These are phyloP conservation scores for Biancaea sappan DNA, from an alignment of 306 rosid species.

Conservation along the genomic window DNA sequence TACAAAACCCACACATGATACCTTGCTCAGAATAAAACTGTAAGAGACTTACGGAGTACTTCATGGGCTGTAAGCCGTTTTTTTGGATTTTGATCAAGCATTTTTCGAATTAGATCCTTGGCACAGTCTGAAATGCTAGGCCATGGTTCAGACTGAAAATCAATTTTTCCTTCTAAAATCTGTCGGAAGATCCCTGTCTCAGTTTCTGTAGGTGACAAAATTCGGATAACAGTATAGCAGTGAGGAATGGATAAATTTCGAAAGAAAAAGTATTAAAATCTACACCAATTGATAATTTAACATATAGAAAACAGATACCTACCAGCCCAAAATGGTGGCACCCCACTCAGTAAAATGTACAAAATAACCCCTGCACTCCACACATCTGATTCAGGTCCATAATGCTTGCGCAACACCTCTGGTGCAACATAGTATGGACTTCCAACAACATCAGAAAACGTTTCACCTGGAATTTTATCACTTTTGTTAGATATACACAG, in stretches of 20 bases:
- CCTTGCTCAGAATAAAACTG: not conserved
- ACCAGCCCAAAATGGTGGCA: slow-evolving; percentile 80
- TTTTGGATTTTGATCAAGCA: slow-evolving; percentile 60
- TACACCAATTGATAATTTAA: slow-evolving; percentile 20
- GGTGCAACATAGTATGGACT: slow-evolving; percentile 75
- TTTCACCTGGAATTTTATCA: slow-evolving; percentile 51
- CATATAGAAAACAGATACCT: slow-evolving; percentile 22
- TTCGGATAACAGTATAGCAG: slow-evolving; percentile 26
- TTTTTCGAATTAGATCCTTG: slow-evolving; percentile 58
- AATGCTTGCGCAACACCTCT: slow-evolving; percentile 64
- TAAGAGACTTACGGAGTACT: slow-evolving; percentile 50
- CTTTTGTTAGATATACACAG: slow-evolving; percentile 28
- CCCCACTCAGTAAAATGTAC: slow-evolving; percentile 65
- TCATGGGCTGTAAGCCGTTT: slow-evolving; percentile 55
- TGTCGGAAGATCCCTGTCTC: slow-evolving; percentile 59
- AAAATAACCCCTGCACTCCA: slow-evolving; percentile 73
- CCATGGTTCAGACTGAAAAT: slow-evolving; percentile 70
- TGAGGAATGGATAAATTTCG: slow-evolving; percentile 2
- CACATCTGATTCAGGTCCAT: slow-evolving; percentile 66
- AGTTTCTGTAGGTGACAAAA: slow-evolving; percentile 46
- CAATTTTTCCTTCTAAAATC: slow-evolving; percentile 55
- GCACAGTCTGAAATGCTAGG: slow-evolving; percentile 64
- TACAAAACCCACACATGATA: slow-evolving; percentile 1
- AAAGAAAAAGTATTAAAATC: slow-evolving; percentile 5
- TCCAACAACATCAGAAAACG: slow-evolving; percentile 62